phyloP scores from a whole-genome alignment of 768 basidiomycete genomes.

The Artomyces pyxidatus region DNA sequence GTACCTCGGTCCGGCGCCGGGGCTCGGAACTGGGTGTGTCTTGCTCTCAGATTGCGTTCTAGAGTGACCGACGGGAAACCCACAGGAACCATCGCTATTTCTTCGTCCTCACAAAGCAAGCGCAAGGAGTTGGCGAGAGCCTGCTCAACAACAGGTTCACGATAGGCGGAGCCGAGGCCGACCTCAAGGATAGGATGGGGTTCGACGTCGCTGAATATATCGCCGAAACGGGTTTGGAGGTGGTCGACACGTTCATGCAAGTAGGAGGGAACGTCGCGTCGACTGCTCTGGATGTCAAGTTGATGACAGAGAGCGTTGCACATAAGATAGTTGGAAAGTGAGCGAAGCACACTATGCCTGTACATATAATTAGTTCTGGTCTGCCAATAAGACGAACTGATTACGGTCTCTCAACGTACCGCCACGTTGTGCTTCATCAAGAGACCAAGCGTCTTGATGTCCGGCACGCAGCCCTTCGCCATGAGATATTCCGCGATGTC shows the following conservation, averaged over 20 bases:
- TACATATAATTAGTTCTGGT: neutral
- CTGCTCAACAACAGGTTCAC: neutral
- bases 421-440: neutral
- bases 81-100: neutral
- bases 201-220: neutral
- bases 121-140: neutral
- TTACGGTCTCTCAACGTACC: neutral
- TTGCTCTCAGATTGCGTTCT: neutral
- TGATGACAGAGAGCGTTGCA: neutral
- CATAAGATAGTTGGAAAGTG: neutral
- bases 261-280: neutral
- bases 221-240: neutral
- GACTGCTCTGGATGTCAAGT: neutral
- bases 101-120: neutral
- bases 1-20: neutral
- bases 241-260: neutral
- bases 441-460: slow-evolving; percentile 49
- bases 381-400: neutral
- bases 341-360: neutral
- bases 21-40: neutral
- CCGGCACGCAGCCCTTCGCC: slow-evolving; percentile 68
- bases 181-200: neutral
- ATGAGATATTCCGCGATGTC: slow-evolving; percentile 69
- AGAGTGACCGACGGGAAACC: neutral
- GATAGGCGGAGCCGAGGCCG: neutral